Conservation (phyloP, 2,329 filamentous ascomycete genomes). For the Atkinsonella hypoxylon region DNA sequence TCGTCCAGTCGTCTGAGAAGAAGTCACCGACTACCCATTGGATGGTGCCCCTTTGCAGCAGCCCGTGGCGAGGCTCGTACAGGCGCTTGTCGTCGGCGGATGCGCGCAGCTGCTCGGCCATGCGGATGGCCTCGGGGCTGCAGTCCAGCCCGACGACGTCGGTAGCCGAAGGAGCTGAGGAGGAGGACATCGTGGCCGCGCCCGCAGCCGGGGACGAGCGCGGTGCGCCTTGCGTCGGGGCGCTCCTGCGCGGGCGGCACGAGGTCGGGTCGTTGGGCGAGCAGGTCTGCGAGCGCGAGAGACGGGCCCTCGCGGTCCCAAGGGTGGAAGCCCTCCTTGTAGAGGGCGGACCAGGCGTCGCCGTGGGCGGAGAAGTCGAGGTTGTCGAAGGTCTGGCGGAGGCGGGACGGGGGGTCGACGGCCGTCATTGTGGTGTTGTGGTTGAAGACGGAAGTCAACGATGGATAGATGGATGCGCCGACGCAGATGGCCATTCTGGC, state of each 20-base stretch:
- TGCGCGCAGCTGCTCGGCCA: conserved; percentile 32
- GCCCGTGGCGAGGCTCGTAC: conserved; percentile 28
- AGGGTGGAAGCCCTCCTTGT: conserved; percentile 32
- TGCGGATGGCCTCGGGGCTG: conserved; percentile 33
- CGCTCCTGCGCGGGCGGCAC: conserved; percentile 25
- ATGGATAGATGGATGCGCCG: too few species aligned
- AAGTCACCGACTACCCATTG: conserved; percentile 54
- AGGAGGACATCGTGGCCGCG: conserved; percentile 71
- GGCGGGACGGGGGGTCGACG: conserved; percentile 13
- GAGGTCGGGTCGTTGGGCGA: conserved; percentile 32
- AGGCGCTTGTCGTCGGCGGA: conserved; percentile 26
- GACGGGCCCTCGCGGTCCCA: conserved; percentile 46
- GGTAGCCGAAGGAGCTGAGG: conserved; percentile 60
- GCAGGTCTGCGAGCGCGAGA: conserved; percentile 40
- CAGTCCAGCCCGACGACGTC: conserved; percentile 67
- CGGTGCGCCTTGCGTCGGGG: conserved; percentile 24
- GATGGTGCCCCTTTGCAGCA: conserved; percentile 33
- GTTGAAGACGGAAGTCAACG: too few species aligned
- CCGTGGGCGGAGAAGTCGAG: conserved; percentile 23
- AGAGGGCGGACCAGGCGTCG: conserved; percentile 35
- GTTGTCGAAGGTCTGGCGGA: conserved; percentile 23
- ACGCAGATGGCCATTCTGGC: too few species aligned
- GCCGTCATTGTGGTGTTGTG: conserved; percentile 16
- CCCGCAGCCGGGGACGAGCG: conserved; percentile 72
- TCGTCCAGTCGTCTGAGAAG: conserved; percentile 47